Base-by-base conservation (phyloP, 495 filamentous ascomycete species). In the Aspergillus biplanus region DNA sequence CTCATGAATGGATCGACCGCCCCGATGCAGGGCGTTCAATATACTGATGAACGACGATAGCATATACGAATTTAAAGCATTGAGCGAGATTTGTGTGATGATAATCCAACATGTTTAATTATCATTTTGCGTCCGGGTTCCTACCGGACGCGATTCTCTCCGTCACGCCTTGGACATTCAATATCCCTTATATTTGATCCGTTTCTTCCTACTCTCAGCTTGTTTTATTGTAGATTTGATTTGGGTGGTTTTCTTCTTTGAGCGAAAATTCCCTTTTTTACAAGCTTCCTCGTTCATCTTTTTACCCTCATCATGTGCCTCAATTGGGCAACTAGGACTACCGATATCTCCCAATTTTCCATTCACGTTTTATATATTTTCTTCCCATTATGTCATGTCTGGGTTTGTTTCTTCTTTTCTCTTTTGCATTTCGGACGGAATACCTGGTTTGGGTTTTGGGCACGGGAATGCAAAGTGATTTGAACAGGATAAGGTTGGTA, bases 1-100 rank as follows among this genome's bases (percentile, higher is more conserved):
- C 72, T 84, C 16, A 78, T 81, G 69, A 83, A 82, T 63, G 80
- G 81, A 2, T 77, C 78, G 0, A 71, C 73, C 11, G 80, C 81
- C n/a, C 75, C 80, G 16, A 86, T 86, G 83, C 83, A 86, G 69
- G 83, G 83, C 27, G 79, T 86, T 13, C 82, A 86, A 65, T 86
- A 85, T 66, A 78, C 79, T 18, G 80, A 85, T 56, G 82, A 82
- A 55, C 74, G 79, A 63, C 75, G 81, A 44, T 82, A 73, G 62
- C 33, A 21, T 42, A 15, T 3, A 58, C 12, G 35, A 12, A 31
- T 31, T 55, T 27, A 50, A 55, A 27, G 33, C n/a, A 34, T 27
- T 57, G 42, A 31, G 27, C n/a, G 1, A 37, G 21, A 55, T 33
- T 34, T 34, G 16, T n/a, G 33, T 32, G 58, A 13, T 47, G 31